phyloP scores from a whole-genome alignment of 495 filamentous ascomycete genomes.

The Penicillium waksmanii region DNA sequence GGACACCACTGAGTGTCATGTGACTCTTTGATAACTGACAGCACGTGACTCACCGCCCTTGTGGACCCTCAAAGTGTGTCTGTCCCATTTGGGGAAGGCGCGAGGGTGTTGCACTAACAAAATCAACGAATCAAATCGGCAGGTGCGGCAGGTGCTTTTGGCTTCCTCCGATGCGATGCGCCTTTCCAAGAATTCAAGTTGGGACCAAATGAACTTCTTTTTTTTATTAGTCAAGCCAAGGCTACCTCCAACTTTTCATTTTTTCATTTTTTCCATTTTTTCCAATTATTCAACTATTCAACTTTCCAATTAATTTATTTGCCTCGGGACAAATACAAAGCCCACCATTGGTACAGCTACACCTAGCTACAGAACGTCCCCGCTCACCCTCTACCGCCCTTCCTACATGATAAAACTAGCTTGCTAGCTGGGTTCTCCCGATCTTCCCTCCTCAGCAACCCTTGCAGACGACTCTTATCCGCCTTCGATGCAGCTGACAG shows the following conservation, averaged over 20 bases:
- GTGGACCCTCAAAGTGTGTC: neutral
- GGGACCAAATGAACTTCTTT: neutral
- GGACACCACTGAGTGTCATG: conserved; percentile 19
- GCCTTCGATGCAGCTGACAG: conserved; percentile 9
- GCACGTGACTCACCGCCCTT: conserved; percentile 43
- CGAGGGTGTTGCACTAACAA: neutral
- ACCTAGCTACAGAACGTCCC: neutral
- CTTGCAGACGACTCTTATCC: neutral
- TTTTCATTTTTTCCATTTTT: too few species aligned
- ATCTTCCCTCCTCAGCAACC: neutral
- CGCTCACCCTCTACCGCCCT: conserved; percentile 29
- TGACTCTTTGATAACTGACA: conserved; percentile 18
- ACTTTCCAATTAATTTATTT: too few species aligned
- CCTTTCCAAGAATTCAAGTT: neutral
- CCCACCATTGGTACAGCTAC: neutral
- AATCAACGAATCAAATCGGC: conserved; percentile 9
- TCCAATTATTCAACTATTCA: too few species aligned
- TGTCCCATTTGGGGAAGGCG: neutral
- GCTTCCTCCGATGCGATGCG: too few species aligned
- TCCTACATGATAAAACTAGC: conserved; percentile 16
- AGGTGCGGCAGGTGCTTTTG: neutral
- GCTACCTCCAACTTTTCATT: too few species aligned
- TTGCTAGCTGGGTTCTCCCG: neutral
- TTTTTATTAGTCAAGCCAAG: too few species aligned
- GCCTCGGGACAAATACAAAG: too few species aligned